Base-by-base conservation (phyloP, 768 basidiomycete species). In the Fomitopsis pulvina region DNA sequence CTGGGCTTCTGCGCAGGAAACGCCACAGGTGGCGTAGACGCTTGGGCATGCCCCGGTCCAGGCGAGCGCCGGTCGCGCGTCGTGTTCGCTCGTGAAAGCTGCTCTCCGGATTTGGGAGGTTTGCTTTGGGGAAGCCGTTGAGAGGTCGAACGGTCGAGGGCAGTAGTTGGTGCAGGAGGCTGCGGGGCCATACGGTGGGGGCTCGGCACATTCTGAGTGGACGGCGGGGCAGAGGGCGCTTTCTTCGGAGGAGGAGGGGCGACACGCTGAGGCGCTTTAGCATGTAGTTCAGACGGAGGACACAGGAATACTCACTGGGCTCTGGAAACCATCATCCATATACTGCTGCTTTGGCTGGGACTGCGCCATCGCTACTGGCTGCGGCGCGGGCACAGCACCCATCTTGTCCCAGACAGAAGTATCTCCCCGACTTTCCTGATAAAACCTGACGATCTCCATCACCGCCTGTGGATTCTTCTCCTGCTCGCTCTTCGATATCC, bases 371-470 rank as follows among this genome's bases (percentile, higher is more conserved):
- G 27, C 16, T 38, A 20, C 26, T 46, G 52, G 47, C 41, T 51
- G 50, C 21, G 60, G 61, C 34, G 64, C 60, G 6, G 58, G 46
- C n/a, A 64, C 52, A 6, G 63, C 57, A 26, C 63, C 60, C 67
- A 91, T 77, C 75, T 92, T 92, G 67, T 87, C 88, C 89, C 88
- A 92, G 27, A 82, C 83, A 60, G 63, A 64, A 2, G 52, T 54
- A 38, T 63, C 63, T 27, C 84, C 84, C 51, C 80, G 79, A 29
- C 86, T 81, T 67, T 93, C 89, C 61, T 98, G 95, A 67, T 96
- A 98, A 70, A 98, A 97, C 62, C 94, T 93, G 66, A 99, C 95
- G 55, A 98, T 95, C 62, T 97, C 96, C 82, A 94, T 92, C 53
- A 98, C 92, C 3, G 92, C 92, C 68, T 96, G 87, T 0, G 96